These are phyloP conservation scores for Kodamaea restingae DNA, from an alignment of 805 yeast genomes.

Conservation along the genomic window DNA sequence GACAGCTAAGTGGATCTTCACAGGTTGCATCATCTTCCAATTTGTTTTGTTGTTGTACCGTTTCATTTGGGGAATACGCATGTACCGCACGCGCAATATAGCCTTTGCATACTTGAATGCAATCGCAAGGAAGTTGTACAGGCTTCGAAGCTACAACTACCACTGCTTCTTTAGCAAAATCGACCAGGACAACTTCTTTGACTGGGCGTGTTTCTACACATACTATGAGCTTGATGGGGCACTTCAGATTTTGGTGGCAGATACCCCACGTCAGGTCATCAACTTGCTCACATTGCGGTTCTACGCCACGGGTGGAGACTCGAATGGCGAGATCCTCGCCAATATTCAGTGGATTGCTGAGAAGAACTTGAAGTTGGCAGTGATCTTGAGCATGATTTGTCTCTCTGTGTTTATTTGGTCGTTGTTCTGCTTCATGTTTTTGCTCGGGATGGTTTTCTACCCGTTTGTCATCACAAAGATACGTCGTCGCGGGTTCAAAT, in stretches of 20 bases:
- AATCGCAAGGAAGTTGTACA: conserved; percentile 56
- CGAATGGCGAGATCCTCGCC: conserved; percentile 34
- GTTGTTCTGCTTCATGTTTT: conserved; percentile 55
- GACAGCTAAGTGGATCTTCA: conserved; percentile 66
- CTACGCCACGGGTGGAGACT: conserved; percentile 47
- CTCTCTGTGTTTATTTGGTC: conserved; percentile 73
- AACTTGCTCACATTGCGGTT: conserved; percentile 65
- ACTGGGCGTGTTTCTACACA: conserved; percentile 62
- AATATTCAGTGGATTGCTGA: conserved; percentile 57
- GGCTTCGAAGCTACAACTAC: conserved; percentile 53
- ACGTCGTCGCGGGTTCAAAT: conserved; percentile 33
- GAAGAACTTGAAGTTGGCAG: conserved; percentile 58
- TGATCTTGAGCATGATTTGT: conserved; percentile 72
- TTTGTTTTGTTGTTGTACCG: conserved; percentile 55
- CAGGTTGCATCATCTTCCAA: conserved; percentile 75
- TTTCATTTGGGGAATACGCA: conserved; percentile 51
- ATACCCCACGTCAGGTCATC: conserved; percentile 82
- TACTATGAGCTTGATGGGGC: conserved; percentile 65
- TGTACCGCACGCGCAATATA: conserved; percentile 59
- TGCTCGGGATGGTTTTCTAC: conserved; percentile 49
- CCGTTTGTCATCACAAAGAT: conserved; percentile 49
- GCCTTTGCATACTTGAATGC: conserved; percentile 66
- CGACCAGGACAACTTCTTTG: conserved; percentile 57
- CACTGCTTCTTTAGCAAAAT: conserved; percentile 72
- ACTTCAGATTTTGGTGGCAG: conserved; percentile 62